Conservation (phyloP, 2,329 filamentous ascomycete species). For the Stachybotrys chartarum region DNA sequence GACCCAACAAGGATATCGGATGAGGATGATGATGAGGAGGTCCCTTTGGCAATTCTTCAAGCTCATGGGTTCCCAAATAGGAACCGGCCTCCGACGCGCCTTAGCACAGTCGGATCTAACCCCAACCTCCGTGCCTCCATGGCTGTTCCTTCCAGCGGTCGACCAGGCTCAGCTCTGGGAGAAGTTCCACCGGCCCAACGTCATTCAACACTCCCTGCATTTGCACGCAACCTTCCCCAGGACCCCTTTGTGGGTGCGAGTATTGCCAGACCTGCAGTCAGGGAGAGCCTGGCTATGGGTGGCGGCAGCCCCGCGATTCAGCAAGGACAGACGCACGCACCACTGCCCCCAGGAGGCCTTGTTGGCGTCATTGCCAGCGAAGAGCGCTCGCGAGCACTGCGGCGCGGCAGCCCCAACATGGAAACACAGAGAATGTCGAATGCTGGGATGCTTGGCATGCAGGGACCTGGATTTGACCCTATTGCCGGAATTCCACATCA, state of each 20-base stretch:
- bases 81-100: slow-evolving; percentile 63
- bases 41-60: slow-evolving; percentile 77
- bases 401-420: slow-evolving; percentile 69
- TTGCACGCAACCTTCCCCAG: slow-evolving; percentile 73
- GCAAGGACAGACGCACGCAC: slow-evolving; percentile 21
- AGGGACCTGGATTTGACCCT: slow-evolving; percentile 36
- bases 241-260: slow-evolving; percentile 81
- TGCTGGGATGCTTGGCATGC: slow-evolving; percentile 26
- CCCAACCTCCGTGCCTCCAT: slow-evolving; percentile 59
- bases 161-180: slow-evolving; percentile 50
- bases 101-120: slow-evolving; percentile 60
- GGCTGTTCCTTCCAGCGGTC: slow-evolving; percentile 34
- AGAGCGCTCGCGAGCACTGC: slow-evolving; percentile 69
- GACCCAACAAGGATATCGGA: slow-evolving; percentile 46
- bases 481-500: slow-evolving; percentile 38
- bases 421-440: slow-evolving; percentile 38
- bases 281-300: slow-evolving; percentile 68
- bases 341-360: slow-evolving; percentile 64
- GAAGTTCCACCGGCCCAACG: slow-evolving; percentile 34
- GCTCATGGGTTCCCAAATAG: slow-evolving; percentile 83
- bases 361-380: slow-evolving; percentile 85
- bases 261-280: slow-evolving; percentile 61
- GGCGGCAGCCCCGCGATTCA: slow-evolving; percentile 38
- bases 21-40: slow-evolving; percentile 85
- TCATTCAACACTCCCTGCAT: slow-evolving; percentile 59